Conservation (phyloP, 2,329 filamentous ascomycete species). For the Cercospora sp. region DNA sequence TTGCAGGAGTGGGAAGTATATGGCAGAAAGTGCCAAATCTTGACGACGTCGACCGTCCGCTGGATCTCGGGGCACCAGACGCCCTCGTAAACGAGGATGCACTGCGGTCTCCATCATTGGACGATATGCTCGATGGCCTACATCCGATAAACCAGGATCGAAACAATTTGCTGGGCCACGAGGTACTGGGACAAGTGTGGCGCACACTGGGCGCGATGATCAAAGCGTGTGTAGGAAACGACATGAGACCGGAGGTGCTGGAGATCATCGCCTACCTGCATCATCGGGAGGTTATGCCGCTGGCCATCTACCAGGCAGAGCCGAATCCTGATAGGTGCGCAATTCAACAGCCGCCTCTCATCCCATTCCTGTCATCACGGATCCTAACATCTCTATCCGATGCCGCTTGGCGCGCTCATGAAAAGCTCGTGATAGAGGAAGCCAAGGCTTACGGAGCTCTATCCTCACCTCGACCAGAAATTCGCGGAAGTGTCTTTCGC, state of each 20-base stretch:
- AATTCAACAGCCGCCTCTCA: slow-evolving; percentile 50
- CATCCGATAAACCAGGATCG: slow-evolving; percentile 3
- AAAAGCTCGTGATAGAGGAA: slow-evolving; percentile 37
- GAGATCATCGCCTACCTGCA: slow-evolving; percentile 52
- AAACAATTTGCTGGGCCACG: slow-evolving; percentile 33
- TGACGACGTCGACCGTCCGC: slow-evolving; percentile 17
- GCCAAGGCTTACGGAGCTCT: slow-evolving; percentile 38
- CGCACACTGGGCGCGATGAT: slow-evolving; percentile 49
- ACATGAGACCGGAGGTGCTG: slow-evolving; percentile 47
- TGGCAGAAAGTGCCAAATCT: slow-evolving; percentile 21
- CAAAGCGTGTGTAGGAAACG: slow-evolving; percentile 33
- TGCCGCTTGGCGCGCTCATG: slow-evolving; percentile 52
- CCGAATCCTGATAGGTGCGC: slow-evolving; percentile 39
- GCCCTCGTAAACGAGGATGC: not conserved
- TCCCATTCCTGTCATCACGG: slow-evolving; percentile 50
- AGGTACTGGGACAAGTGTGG: slow-evolving; percentile 49
- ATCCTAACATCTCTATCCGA: slow-evolving; percentile 54
- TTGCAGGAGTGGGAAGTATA: slow-evolving; percentile 11
- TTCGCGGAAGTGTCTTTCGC: slow-evolving; percentile 47
- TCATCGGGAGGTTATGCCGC: slow-evolving; percentile 49
- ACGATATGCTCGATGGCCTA: slow-evolving; percentile 28
- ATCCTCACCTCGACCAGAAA: slow-evolving; percentile 45
- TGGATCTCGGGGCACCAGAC: slow-evolving; percentile 1
- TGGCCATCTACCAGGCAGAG: slow-evolving; percentile 46
- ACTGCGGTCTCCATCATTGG: slow-evolving; percentile 12